phyloP scores from a whole-genome alignment of 148 eudicot genomes.

The Dysphania ambrosioides region DNA sequence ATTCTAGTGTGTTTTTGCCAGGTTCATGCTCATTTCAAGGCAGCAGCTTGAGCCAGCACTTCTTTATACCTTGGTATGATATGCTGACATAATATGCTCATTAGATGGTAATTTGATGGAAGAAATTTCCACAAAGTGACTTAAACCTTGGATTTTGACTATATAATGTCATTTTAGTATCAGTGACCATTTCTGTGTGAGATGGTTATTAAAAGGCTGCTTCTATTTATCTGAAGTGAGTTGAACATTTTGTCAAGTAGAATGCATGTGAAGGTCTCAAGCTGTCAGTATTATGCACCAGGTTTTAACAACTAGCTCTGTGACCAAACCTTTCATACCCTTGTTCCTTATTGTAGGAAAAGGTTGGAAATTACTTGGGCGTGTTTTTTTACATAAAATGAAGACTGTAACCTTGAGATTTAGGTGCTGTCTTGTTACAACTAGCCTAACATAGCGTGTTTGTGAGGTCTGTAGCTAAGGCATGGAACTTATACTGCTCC shows the following conservation, averaged over 20 bases:
- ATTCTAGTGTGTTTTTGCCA: conserved; percentile 23
- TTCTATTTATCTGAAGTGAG: background rate
- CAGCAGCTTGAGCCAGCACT: conserved; percentile 66
- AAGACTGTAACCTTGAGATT: background rate
- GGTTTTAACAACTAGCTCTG: background rate
- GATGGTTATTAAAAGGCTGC: background rate
- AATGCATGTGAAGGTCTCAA: background rate
- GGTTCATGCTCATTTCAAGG: conserved; percentile 79
- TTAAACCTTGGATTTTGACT: background rate
- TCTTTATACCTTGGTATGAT: conserved; percentile 84
- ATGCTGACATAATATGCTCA: background rate
- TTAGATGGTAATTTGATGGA: background rate
- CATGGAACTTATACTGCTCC: background rate
- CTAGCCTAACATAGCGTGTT: background rate
- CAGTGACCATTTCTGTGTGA: background rate
- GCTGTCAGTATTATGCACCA: background rate
- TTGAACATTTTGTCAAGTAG: background rate
- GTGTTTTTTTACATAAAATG: background rate
- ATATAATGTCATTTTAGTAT: background rate
- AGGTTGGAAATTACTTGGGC: background rate
- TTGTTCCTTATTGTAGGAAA: background rate
- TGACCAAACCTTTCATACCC: background rate
- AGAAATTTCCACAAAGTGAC: background rate
- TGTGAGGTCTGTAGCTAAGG: background rate
- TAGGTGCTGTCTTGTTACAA: background rate